A percentile compares a stretch with the other conserved stretches of the same genome.
Evolutionary conservation across 1,284 basidiomycete genomes (phyloP).

Genomic region (Ustilago crameri): DNA sequence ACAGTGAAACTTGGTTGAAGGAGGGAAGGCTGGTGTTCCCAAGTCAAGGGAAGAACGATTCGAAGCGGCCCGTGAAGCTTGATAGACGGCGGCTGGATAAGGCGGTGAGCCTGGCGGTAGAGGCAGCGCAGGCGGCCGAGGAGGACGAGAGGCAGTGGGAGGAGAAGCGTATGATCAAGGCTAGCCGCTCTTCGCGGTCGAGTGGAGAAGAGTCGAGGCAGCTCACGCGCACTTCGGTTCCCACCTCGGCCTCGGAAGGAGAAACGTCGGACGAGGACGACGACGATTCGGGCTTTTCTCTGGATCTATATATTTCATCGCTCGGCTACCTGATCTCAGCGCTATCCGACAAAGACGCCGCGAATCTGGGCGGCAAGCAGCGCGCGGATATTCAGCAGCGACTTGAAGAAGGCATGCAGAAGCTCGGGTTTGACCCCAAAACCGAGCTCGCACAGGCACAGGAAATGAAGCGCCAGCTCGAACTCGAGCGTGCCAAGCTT

Average conservation of each 20-base stretch:
- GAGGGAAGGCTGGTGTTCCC: too few species aligned
- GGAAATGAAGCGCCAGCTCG: conserved; percentile 34
- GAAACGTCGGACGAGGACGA: conserved; percentile 34
- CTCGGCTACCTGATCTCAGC: conserved; percentile 54
- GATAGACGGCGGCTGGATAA: conserved; percentile 50
- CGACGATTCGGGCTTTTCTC: conserved; percentile 47
- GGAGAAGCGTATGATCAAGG: conserved; percentile 20
- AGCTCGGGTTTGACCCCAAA: conserved; percentile 42
- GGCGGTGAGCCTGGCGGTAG: conserved; percentile 52
- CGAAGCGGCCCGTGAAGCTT: conserved; percentile 35
- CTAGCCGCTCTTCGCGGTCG: background rate
- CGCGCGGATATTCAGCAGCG: conserved; percentile 32
- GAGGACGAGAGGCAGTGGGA: conserved; percentile 48
- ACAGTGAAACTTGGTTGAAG: too few species aligned
- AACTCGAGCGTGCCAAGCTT: conserved; percentile 20
- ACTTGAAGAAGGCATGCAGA: conserved; percentile 46
- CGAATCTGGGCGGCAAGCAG: conserved; percentile 35
- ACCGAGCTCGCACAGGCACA: conserved; percentile 35
- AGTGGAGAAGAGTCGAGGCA: background rate
- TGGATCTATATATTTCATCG: conserved; percentile 54
- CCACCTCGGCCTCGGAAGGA: too few species aligned
- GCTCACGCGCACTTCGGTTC: background rate
- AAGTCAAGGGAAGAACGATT: background rate
- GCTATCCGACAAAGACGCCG: conserved; percentile 44
- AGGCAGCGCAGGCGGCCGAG: conserved; percentile 52